Base-by-base conservation (phyloP, 192 early-diverging fungal genomes). In the Backusella tarrabulga region DNA sequence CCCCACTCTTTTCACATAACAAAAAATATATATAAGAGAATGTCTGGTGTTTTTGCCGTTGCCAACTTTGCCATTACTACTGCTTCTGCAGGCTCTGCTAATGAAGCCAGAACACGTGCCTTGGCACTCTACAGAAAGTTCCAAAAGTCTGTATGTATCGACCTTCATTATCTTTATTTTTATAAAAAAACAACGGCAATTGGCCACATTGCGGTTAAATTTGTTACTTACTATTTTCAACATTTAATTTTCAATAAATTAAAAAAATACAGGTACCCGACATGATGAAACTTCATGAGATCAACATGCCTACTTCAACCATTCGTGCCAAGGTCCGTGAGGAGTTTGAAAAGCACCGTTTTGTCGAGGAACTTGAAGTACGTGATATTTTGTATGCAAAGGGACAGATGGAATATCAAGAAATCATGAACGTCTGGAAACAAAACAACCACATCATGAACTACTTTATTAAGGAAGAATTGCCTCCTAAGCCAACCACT, bases 401-500 rank as follows among this genome's bases (percentile, higher is more conserved):
- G 86, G 95, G 96, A 23, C 89, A 89, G 60, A 88, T 91, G 78
- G 96, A 98, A 76, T 91, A 90, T 67, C 92, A 95, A 71, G 96
- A 98, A 87, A 96, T 95, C 6, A 82, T 95, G 84, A 95, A 98
- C 75, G 88, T 92, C 35, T 97, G 96, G 96, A 98, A 98, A 87
- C 92, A 95, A 85, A 88, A 89, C 76, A 92, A 91, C 67, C 96
- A 97, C 67, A 87, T 96, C 68, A 90, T 95, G 85, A 90, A 91
- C 77, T 97, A 94, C 88, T 97, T 97, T 90, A 86, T 85, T 74
- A 88, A 93, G 67, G 91, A 93, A 73, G 93, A 92, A 74, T 83
- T 85, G 26, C 83, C 83, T 67, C 88, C 91, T 12, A 88, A 95
- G 80, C 87, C 93, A n/a, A 79, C 85, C 26, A 87, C 88, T 44